phyloP scores from a whole-genome alignment of 208 protist species.

The Acanthamoeba sp. region DNA sequence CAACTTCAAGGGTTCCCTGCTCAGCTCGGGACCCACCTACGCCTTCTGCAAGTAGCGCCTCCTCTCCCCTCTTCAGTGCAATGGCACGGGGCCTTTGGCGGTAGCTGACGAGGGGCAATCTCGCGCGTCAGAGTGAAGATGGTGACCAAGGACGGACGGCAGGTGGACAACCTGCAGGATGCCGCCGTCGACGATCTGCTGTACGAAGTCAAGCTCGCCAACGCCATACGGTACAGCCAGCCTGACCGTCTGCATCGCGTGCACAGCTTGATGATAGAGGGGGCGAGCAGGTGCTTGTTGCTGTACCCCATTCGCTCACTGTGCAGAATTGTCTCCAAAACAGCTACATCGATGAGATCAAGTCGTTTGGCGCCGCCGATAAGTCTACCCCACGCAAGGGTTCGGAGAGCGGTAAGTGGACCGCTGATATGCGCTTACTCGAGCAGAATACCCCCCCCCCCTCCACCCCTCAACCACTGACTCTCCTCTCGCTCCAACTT shows the following conservation, averaged over 20 bases:
- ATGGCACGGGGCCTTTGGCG: no score
- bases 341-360: conserved; percentile 44
- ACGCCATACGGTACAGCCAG: background rate
- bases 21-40: background rate
- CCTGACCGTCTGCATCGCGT: no score
- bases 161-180: conserved; percentile 11
- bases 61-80: no score
- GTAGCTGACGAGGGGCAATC: no score
- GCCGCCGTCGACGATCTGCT: background rate
- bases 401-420: background rate
- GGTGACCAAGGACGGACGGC: conserved; percentile 5
- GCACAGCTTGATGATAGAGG: no score
- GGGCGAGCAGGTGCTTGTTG: no score
- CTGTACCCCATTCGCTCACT: background rate
- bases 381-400: background rate
- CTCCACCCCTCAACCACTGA: no score
- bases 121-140: background rate
- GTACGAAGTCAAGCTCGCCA: background rate
- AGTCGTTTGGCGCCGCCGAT: background rate
- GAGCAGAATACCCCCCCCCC: no score
- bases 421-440: no score
- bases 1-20: conserved; percentile 35
- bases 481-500: no score
- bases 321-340: background rate
- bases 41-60: conserved; percentile 6